Conservation (phyloP, 2,329 filamentous ascomycete genomes). For the Fusarium oxysporum region DNA sequence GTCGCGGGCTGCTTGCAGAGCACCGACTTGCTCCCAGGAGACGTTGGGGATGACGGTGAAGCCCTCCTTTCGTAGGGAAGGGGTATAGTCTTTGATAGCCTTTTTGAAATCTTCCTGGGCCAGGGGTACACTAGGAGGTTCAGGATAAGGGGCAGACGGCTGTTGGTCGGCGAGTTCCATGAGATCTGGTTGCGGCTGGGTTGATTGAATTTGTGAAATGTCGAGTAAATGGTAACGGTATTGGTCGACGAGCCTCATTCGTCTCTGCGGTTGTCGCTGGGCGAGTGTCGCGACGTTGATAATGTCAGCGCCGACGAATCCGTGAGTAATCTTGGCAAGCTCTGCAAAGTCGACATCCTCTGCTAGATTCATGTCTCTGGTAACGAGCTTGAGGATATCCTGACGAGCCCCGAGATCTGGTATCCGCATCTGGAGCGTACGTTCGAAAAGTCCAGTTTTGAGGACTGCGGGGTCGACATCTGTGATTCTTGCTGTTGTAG, state of each 20-base stretch:
- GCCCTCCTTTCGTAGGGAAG: slow-evolving; percentile 85
- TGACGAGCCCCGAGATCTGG: slow-evolving; percentile 83
- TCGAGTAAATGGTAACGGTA: background rate
- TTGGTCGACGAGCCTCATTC: background rate
- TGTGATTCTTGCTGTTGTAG: slow-evolving; percentile 89
- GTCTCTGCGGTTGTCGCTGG: background rate
- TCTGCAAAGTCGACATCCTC: slow-evolving; percentile 78
- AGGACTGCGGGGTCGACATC: slow-evolving; percentile 83
- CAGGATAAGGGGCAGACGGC: background rate
- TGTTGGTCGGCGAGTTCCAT: slow-evolving; percentile 33
- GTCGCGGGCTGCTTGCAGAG: slow-evolving; percentile 80
- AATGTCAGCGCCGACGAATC: slow-evolving; percentile 92
- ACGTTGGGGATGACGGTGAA: slow-evolving; percentile 95
- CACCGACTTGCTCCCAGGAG: slow-evolving; percentile 93
- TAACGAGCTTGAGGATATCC: slow-evolving; percentile 81
- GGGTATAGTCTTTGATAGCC: slow-evolving; percentile 72
- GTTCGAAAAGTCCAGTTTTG: slow-evolving; percentile 81
- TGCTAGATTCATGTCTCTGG: slow-evolving; percentile 71
- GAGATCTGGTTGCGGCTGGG: background rate
- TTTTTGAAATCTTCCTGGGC: slow-evolving; percentile 71
- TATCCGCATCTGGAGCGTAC: slow-evolving; percentile 87
- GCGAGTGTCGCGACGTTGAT: slow-evolving; percentile 69
- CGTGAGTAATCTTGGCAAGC: slow-evolving; percentile 86
- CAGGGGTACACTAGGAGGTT: slow-evolving; percentile 16
- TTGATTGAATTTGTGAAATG: background rate